Percentiles rank a stretch among this genome's conserved stretches.
Evolutionary conservation across 305 asterid genomes (phyloP).

Genomic region (Fraxinus greggii): DNA sequence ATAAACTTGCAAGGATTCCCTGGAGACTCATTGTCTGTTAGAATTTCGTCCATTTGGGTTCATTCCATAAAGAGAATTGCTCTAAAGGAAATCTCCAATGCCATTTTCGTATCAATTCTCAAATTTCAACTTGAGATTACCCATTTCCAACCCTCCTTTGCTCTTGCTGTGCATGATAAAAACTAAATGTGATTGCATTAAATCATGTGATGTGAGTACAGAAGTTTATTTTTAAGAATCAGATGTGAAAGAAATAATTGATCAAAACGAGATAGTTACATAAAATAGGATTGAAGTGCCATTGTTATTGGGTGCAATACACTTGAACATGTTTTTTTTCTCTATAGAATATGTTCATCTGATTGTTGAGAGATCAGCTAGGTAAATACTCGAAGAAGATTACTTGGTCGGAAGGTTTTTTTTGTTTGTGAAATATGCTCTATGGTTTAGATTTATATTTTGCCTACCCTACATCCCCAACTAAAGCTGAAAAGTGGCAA

Average conservation of each 20-base stretch:
- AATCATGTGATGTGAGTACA: background rate
- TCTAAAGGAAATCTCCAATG: background rate
- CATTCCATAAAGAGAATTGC: background rate
- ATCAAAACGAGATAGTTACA: background rate
- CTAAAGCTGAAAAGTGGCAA: background rate
- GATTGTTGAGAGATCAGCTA: background rate
- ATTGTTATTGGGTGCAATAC: background rate
- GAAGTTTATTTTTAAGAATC: background rate
- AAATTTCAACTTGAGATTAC: background rate
- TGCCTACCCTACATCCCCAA: background rate
- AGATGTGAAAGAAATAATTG: background rate
- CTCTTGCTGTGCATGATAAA: background rate
- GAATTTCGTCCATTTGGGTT: background rate
- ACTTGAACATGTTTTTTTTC: background rate
- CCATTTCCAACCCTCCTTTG: background rate
- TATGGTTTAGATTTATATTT: background rate
- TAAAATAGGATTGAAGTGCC: background rate
- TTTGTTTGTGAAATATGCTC: background rate
- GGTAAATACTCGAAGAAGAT: background rate
- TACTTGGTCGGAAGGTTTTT: background rate
- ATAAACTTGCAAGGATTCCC: background rate
- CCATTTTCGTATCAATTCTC: background rate
- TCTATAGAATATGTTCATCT: background rate
- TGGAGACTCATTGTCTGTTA: background rate
- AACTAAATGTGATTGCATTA: background rate